A percentile compares a stretch with the other conserved stretches of the same genome.
These are phyloP conservation scores for Breviolum minutum DNA, from an alignment of 73 alveolate species.

Conservation along the genomic window DNA sequence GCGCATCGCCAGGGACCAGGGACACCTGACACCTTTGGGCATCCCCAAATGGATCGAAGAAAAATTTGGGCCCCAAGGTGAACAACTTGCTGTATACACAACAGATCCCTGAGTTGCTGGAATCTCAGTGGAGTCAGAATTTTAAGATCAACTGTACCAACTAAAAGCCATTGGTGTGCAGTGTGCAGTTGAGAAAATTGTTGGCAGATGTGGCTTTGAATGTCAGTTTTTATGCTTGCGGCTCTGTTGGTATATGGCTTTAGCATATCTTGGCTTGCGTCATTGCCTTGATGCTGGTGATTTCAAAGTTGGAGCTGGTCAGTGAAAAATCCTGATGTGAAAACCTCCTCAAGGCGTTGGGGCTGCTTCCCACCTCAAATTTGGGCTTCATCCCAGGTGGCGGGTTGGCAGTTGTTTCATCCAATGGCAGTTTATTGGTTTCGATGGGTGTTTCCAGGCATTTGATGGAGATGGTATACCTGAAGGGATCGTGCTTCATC, in stretches of 20 bases:
- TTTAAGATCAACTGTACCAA: too few relatives aligned
- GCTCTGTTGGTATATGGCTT: too few relatives aligned
- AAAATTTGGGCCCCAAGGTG: background rate
- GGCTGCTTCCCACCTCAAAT: conserved; percentile 72
- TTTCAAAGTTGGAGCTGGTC: background rate
- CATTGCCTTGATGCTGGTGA: too few relatives aligned
- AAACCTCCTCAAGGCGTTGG: conserved; percentile 5
- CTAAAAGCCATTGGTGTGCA: fast-evolving
- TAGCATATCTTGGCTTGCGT: too few relatives aligned
- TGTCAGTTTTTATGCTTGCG: too few relatives aligned
- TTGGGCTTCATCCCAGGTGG: conserved; percentile 94
- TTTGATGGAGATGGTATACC: conserved; percentile 41
- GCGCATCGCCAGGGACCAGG: conserved; percentile 53
- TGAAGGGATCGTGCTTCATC: conserved; percentile 37
- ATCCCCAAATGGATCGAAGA: background rate
- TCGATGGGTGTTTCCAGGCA: conserved; percentile 24
- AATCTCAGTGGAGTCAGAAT: background rate
- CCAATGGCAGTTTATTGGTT: too few relatives aligned
- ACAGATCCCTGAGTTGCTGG: conserved; percentile 39
- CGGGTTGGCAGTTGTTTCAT: background rate
- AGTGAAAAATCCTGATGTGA: too few relatives aligned
- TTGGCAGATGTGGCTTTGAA: too few relatives aligned
- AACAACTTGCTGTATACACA: conserved; percentile 60
- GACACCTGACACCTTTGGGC: background rate
- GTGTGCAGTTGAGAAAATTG: too few relatives aligned